Evolutionary conservation across 257 asterid species (phyloP), one percentile per base, ranked within the genome.

Genomic region (Solanum etuberosum): DNA sequence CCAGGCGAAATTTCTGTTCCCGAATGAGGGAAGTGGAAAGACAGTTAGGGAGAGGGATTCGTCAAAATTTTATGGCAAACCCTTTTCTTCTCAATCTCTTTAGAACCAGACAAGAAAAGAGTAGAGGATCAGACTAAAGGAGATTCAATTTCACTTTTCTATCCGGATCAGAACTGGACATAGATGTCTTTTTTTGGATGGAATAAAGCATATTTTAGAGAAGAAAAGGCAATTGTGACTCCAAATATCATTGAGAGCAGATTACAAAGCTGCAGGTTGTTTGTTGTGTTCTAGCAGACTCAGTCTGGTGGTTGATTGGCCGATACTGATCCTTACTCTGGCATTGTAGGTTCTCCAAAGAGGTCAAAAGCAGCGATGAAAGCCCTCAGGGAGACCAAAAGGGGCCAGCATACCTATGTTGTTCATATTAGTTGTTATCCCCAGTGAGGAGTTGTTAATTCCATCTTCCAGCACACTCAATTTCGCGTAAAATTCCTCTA

Each of bases 281-380:
- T 48, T 48, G 57, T 48, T 48, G 2, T 48, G 57, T 48, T 48
- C 21, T 48, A 14, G 57, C 57, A 14, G 7, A 72, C 93, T 96
- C 70, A 93, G 93, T 74, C 87, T 94, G 1, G 94, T 89, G 46
- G 85, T 96, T 59, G 96, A 95, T 43, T 96, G 95, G 43, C 76
- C 7, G 18, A 27, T 92, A 38, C 98, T 98, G 0, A 90, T 94
- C 65, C 90, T 96, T 40, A 97, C 92, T 83, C 21, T 48, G 57
- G 57, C 57, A 48, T 48, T 25, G 67, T 88, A 25, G 88, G 92
- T 4, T 86, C 98, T 67, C 99, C 97, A 11, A 95, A 91, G 93
- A 94, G 98, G 85, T 95, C 98, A 14, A 96, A 94, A 92, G 97
- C 98, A n/a, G 99, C 92, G 91, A 95, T 96, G 96, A 95, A 94